These are phyloP conservation scores for Aphanocladium album DNA, from an alignment of 2,329 filamentous ascomycete species.

Conservation along the genomic window DNA sequence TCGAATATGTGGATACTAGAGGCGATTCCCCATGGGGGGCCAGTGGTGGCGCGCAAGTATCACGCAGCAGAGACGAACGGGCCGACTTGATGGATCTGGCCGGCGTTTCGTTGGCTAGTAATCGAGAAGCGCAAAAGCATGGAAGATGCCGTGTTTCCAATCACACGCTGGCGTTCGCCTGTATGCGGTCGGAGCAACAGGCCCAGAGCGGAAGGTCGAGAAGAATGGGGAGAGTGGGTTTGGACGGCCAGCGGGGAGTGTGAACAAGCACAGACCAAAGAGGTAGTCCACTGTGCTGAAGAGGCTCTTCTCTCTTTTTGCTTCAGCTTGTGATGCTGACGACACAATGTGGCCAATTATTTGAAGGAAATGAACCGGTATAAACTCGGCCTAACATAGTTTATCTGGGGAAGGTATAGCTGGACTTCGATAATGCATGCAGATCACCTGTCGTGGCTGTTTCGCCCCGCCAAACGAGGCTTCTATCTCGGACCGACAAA, in stretches of 20 bases:
- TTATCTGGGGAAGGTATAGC: neutral
- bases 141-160: neutral
- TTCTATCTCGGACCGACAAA: conserved; percentile 5
- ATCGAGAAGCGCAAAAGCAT: neutral
- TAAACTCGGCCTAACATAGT: neutral
- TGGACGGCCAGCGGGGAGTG: neutral
- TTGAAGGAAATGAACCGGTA: neutral
- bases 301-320: neutral
- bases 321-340: neutral
- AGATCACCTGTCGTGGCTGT: neutral
- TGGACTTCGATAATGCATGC: neutral
- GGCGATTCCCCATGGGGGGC: conserved; percentile 7
- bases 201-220: conserved; percentile 6
- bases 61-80: neutral
- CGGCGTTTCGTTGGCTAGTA: neutral
- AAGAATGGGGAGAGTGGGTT: neutral
- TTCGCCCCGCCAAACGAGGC: neutral
- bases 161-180: neutral
- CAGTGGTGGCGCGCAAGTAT: no score
- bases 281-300: neutral
- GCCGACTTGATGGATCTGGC: conserved; percentile 2
- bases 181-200: neutral
- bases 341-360: neutral
- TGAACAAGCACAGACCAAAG: neutral
- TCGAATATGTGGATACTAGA: neutral